Evolutionary conservation across 2,329 filamentous ascomycete genomes (phyloP).

Genomic region (Fusarium sp.): DNA sequence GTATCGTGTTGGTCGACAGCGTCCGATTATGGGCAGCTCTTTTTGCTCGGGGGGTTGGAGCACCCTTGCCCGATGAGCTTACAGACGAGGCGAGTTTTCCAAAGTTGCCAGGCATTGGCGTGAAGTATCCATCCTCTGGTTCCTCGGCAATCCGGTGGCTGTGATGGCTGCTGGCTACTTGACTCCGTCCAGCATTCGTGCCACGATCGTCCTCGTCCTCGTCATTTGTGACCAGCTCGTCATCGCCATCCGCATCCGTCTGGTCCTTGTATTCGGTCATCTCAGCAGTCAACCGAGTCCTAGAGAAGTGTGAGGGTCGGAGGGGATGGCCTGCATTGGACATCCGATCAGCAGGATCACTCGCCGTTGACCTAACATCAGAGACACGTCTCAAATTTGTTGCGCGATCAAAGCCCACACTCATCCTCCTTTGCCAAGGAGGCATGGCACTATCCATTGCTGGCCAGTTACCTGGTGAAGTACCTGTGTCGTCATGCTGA

Average conservation of each 20-base stretch:
- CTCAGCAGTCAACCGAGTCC: constrained; percentile 49
- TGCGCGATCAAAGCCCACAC: constrained; percentile 60
- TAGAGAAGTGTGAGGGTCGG: constrained; percentile 47
- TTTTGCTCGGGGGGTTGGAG: constrained; percentile 49
- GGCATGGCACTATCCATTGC: constrained; percentile 58
- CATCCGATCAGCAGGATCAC: constrained; percentile 71
- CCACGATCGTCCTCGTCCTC: constrained; percentile 71
- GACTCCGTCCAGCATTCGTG: constrained; percentile 53
- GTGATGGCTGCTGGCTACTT: constrained; percentile 38
- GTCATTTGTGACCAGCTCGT: constrained; percentile 86
- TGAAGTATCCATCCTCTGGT: constrained; percentile 65
- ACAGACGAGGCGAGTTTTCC: constrained; percentile 50
- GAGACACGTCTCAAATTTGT: constrained; percentile 62
- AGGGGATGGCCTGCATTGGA: constrained; percentile 60
- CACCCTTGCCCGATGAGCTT: constrained; percentile 43
- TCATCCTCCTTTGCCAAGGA: constrained; percentile 64
- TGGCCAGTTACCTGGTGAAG: constrained; percentile 60
- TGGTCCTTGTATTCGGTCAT: constrained; percentile 64
- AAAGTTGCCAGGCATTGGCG: constrained; percentile 58
- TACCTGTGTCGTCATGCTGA: constrained; percentile 64
- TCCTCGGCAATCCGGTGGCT: constrained; percentile 46
- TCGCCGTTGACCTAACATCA: constrained; percentile 68
- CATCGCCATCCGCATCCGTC: constrained; percentile 88
- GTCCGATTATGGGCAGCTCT: constrained; percentile 74
- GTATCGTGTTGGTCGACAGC: constrained; percentile 82